Conservation (phyloP, 2,329 filamentous ascomycete genomes). For the Ophiosphaerella narmari region DNA sequence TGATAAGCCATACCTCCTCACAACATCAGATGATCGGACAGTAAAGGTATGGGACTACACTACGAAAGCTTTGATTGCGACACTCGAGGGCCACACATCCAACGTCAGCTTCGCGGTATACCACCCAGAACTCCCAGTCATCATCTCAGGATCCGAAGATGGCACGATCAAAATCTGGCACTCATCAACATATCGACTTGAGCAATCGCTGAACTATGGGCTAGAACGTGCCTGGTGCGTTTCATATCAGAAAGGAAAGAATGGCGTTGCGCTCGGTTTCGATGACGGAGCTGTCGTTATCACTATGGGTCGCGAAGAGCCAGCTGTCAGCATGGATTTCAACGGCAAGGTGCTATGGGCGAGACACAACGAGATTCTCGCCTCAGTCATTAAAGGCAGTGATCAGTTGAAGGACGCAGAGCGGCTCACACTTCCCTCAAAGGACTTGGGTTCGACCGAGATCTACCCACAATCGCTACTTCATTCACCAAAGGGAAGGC, state of each 20-base stretch:
- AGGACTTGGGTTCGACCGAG: conserved; percentile 95
- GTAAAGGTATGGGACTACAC: conserved; percentile 99
- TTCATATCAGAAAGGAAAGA: conserved; percentile 90
- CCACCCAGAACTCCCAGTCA: conserved; percentile 93
- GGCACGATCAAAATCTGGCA: conserved; percentile 99
- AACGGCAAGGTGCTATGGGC: conserved; percentile 98
- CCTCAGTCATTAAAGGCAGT: conserved; percentile 90
- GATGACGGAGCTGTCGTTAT: conserved; percentile 97
- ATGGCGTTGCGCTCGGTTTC: conserved; percentile 93
- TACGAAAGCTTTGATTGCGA: conserved; percentile 95
- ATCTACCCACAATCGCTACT: conserved; percentile 93
- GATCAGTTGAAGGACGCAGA: conserved; percentile 89
- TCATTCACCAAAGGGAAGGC: conserved; percentile 94
- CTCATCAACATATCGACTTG: conserved; percentile 93
- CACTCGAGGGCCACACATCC: conserved; percentile 93
- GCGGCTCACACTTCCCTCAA: conserved; percentile 82
- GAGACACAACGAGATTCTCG: conserved; percentile 91
- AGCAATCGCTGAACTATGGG: conserved; percentile 95
- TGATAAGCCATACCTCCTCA: conserved; percentile 84
- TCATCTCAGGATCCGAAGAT: conserved; percentile 97
- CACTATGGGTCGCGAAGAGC: conserved; percentile 96
- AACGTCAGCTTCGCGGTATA: conserved; percentile 99
- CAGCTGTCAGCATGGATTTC: conserved; percentile 94
- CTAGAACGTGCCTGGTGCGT: conserved; percentile 98
- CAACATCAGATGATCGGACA: conserved; percentile 93